Conservation (phyloP, 129 eudicot genomes). For the Pulicaria dysenterica region DNA sequence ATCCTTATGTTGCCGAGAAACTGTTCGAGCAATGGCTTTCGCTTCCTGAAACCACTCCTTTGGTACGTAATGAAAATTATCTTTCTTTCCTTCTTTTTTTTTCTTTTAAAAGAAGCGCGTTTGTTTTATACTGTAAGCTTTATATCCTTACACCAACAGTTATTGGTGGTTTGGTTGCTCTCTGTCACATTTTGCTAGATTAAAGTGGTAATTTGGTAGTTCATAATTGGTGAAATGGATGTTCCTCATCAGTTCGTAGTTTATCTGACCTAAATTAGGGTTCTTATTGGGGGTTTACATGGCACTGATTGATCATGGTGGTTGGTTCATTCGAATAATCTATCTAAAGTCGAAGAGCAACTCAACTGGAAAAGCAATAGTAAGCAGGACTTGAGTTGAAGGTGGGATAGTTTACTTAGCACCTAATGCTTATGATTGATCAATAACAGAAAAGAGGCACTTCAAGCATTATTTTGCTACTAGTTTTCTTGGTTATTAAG, state of each 20-base stretch:
- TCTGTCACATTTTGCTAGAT: constrained; percentile 3
- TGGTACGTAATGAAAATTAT: constrained; percentile 38
- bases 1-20: constrained; percentile 66
- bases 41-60: constrained; percentile 62
- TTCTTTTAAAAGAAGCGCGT: too few relatives aligned
- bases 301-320: background rate
- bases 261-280: constrained; percentile 20
- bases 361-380: too few relatives aligned
- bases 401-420: background rate
- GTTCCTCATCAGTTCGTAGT: background rate
- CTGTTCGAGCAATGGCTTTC: constrained; percentile 88
- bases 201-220: constrained; percentile 14
- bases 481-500: background rate
- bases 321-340: background rate
- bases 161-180: constrained; percentile 12
- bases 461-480: background rate
- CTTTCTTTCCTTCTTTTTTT: background rate
- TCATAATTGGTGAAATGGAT: constrained; percentile 8
- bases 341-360: too few relatives aligned
- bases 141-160: background rate
- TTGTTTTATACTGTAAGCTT: background rate
- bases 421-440: background rate
- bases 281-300: background rate
- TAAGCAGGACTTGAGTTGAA: background rate
- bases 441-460: background rate